Percentiles rank a stretch among this genome's conserved stretches.
Conservation (phyloP, 257 asterid species). For the Scutellaria barbata region DNA sequence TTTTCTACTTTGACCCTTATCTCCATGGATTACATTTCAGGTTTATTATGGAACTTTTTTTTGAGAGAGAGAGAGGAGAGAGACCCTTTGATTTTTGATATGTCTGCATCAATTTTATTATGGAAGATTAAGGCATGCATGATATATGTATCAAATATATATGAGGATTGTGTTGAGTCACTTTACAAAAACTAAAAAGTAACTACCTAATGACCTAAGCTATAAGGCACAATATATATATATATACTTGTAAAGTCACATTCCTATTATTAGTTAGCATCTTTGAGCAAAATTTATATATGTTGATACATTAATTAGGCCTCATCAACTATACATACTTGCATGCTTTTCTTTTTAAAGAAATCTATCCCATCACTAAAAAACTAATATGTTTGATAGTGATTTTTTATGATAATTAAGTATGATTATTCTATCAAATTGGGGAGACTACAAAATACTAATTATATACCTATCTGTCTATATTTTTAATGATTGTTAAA, state of each 20-base stretch:
- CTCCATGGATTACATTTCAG: too few species aligned
- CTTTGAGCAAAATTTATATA: conserved; percentile 1
- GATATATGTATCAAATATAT: conserved; percentile 29
- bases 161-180: conserved; percentile 42
- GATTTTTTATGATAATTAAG: conserved; percentile 22
- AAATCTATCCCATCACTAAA: conserved; percentile 10
- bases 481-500: conserved; percentile 19
- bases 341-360: background rate
- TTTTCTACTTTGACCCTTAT: too few species aligned
- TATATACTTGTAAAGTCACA: background rate
- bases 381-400: conserved; percentile 32
- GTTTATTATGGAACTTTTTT: too few species aligned
- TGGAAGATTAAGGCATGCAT: conserved; percentile 33
- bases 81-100: conserved; percentile 18
- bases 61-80: conserved; percentile 26
- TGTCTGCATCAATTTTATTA: conserved; percentile 38
- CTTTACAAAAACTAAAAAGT: conserved; percentile 28
- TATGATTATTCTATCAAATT: conserved; percentile 17
- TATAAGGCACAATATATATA: conserved; percentile 38
- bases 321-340: background rate
- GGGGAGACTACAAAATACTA: conserved; percentile 23
- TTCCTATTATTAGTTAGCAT: conserved; percentile 10
- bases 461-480: background rate
- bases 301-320: background rate
- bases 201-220: conserved; percentile 41